Percentiles rank a stretch among this genome's conserved stretches.
Conservation (phyloP, 345 rosid genomes). For the Capsella bursapastoris region DNA sequence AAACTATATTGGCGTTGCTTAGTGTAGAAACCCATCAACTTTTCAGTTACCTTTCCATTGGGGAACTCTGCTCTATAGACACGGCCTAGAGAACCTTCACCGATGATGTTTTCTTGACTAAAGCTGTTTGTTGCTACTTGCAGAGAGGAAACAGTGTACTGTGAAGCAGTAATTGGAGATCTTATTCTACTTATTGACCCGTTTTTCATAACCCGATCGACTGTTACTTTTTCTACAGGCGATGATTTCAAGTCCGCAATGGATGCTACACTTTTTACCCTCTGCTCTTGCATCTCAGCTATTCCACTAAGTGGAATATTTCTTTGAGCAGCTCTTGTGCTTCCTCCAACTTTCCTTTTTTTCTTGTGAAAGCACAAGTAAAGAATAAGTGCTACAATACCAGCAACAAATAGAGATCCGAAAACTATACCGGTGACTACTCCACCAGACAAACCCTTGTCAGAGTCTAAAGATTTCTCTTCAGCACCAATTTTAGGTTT, state of each 20-base stretch:
- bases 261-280: conserved; percentile 67
- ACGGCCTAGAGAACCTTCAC: conserved; percentile 99
- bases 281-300: conserved; percentile 65
- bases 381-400: conserved; percentile 56
- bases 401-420: conserved; percentile 62
- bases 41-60: conserved; percentile 73
- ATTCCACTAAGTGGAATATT: conserved; percentile 53
- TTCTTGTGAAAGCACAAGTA: conserved; percentile 56
- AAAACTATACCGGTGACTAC: conserved; percentile 67
- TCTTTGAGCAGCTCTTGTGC: conserved; percentile 55
- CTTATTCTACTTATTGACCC: conserved; percentile 73
- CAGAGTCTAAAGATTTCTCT: conserved; percentile 54
- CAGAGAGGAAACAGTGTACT: conserved; percentile 83
- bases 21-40: conserved; percentile 3
- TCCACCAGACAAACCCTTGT: conserved; percentile 63
- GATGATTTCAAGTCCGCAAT: conserved; percentile 75
- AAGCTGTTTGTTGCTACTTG: conserved; percentile 94
- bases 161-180: conserved; percentile 79
- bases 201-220: conserved; percentile 65
- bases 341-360: conserved; percentile 49
- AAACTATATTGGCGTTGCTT: neutral
- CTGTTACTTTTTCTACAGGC: conserved; percentile 68
- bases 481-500: conserved; percentile 41
- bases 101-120: conserved; percentile 85
- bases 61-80: conserved; percentile 92